Percentiles rank a stretch among this genome's conserved stretches.
Conservation (phyloP, 768 basidiomycete species). For the Boletus edulis region DNA sequence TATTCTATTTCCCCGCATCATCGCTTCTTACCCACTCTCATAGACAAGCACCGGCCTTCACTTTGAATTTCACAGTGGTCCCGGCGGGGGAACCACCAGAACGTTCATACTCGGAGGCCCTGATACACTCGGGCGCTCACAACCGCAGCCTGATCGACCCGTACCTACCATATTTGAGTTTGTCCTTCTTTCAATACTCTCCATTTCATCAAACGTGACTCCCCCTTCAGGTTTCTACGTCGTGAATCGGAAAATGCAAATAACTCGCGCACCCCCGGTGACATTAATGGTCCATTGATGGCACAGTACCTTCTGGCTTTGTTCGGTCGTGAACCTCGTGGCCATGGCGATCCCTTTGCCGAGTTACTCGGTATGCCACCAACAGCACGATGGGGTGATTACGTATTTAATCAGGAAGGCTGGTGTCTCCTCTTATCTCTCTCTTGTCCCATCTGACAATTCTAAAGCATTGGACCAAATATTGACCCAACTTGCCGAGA, state of each 20-base stretch:
- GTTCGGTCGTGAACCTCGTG: slow-evolving; percentile 37
- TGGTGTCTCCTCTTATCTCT: slow-evolving; percentile 8
- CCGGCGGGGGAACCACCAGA: slow-evolving; percentile 27
- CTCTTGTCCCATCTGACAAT: slow-evolving; percentile 5
- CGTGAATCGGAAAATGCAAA: slow-evolving; percentile 17
- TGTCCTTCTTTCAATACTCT: slow-evolving; percentile 15
- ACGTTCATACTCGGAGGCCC: slow-evolving; percentile 39
- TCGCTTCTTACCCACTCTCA: not conserved
- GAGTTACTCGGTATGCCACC: slow-evolving; percentile 45
- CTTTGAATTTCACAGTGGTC: slow-evolving; percentile 36
- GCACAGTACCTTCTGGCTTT: slow-evolving; percentile 70
- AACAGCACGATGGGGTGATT: slow-evolving; percentile 78
- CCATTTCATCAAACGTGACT: not conserved
- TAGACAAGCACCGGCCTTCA: slow-evolving; percentile 28
- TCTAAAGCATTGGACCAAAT: slow-evolving; percentile 74
- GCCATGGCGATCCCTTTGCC: slow-evolving; percentile 40
- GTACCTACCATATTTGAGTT: slow-evolving; percentile 54
- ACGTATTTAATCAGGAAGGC: slow-evolving; percentile 92
- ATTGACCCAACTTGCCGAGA: slow-evolving; percentile 86
- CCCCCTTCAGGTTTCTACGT: slow-evolving; percentile 34
- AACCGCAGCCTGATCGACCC: slow-evolving; percentile 26
- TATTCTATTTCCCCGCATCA: not conserved
- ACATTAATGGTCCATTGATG: slow-evolving; percentile 63
- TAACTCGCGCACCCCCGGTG: slow-evolving; percentile 26
- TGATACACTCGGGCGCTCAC: slow-evolving; percentile 24